A percentile compares a stretch with the other conserved stretches of the same genome.
Conservation (phyloP, 108 stramenopile species). For the Fistulifera solaris region DNA sequence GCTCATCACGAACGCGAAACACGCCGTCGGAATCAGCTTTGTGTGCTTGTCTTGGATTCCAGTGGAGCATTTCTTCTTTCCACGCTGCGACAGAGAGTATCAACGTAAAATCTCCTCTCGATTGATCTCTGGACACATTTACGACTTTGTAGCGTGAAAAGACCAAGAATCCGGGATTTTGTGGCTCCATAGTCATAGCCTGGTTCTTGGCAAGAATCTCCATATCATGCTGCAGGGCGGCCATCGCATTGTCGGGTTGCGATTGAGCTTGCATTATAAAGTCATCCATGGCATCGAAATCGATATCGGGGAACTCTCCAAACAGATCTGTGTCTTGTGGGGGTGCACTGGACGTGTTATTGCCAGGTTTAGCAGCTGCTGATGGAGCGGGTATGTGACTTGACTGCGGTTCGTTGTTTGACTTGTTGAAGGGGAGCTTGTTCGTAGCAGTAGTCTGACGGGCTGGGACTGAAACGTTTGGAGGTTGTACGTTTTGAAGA, state of each 20-base stretch:
- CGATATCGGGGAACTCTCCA: slow-evolving; percentile 45
- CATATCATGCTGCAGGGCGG: slow-evolving; percentile 1
- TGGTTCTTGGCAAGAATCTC: slow-evolving; percentile 4
- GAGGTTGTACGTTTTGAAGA: slow-evolving; percentile 2
- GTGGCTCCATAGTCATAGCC: slow-evolving; percentile 7
- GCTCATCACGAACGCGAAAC: slow-evolving; percentile 1
- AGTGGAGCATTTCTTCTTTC: slow-evolving; percentile 25
- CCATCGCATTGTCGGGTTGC: neutral
- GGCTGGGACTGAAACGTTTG: neutral
- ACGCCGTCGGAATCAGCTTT: slow-evolving; percentile 1
- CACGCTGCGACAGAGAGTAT: slow-evolving; percentile 46
- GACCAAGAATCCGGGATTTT: slow-evolving; percentile 10
- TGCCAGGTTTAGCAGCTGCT: slow-evolving; percentile 19
- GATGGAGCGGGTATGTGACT: neutral
- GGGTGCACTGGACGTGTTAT: no score
- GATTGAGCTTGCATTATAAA: slow-evolving; percentile 8
- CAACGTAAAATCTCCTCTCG: slow-evolving; percentile 31
- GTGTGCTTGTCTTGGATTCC: neutral
- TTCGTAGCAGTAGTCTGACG: neutral
- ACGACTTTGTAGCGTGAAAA: slow-evolving; percentile 58
- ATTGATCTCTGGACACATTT: slow-evolving; percentile 32
- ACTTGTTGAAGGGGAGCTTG: neutral
- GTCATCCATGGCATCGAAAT: slow-evolving; percentile 44
- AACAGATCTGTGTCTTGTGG: slow-evolving; percentile 14
- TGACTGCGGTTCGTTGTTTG: neutral